Evolutionary conservation across 2,329 filamentous ascomycete genomes (phyloP).

Genomic region (Fusarium hainanense): DNA sequence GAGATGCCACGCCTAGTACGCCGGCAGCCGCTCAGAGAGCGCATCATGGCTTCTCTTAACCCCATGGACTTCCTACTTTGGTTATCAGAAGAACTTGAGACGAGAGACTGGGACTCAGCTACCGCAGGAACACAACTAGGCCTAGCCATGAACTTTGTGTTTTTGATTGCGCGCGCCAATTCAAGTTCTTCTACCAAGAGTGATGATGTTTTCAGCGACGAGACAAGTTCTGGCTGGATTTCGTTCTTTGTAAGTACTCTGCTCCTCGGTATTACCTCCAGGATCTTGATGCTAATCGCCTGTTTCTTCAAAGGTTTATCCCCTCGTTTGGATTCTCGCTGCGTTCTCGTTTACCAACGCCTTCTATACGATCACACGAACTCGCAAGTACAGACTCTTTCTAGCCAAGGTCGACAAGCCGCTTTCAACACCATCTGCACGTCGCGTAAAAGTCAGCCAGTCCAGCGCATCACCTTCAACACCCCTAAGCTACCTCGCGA

Average conservation of each 20-base stretch:
- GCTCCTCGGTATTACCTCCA: neutral
- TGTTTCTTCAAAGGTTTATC: conserved; percentile 64
- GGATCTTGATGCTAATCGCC: conserved; percentile 17
- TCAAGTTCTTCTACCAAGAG: conserved; percentile 62
- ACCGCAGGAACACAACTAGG: conserved; percentile 81
- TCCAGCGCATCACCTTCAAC: conserved; percentile 78
- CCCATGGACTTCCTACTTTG: conserved; percentile 90
- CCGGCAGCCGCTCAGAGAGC: conserved; percentile 80
- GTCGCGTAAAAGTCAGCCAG: conserved; percentile 82
- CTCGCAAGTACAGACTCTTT: conserved; percentile 90
- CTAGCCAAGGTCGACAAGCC: conserved; percentile 82
- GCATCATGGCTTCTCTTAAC: conserved; percentile 83
- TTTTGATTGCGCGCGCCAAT: conserved; percentile 86
- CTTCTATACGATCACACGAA: conserved; percentile 82
- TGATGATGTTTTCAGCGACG: conserved; percentile 89
- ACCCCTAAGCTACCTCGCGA: conserved; percentile 79
- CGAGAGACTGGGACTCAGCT: conserved; percentile 89
- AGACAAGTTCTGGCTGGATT: conserved; percentile 72
- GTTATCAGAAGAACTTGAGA: conserved; percentile 92
- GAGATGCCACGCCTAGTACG: conserved; percentile 83
- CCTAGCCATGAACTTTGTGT: conserved; percentile 78
- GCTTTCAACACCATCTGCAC: conserved; percentile 85
- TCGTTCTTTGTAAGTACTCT: conserved; percentile 62
- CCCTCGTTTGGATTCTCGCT: conserved; percentile 77
- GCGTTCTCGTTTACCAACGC: conserved; percentile 79